Evolutionary conservation across 1,284 basidiomycete genomes (phyloP).

Genomic region (Boletus semigastroideus): DNA sequence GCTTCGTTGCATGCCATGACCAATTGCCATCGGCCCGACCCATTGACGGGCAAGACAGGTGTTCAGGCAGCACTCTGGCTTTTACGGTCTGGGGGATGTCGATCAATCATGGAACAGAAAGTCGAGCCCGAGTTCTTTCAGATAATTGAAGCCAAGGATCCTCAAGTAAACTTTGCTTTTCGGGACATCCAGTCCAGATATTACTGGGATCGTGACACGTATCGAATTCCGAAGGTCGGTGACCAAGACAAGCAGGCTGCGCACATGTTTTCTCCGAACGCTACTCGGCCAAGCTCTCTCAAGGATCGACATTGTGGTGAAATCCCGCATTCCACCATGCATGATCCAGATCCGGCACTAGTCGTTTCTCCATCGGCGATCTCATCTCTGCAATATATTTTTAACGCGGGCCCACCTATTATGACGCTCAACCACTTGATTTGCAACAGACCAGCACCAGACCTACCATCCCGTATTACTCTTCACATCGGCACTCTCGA

Average conservation of each 20-base stretch:
- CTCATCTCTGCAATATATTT: too few species aligned
- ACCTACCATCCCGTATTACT: not conserved
- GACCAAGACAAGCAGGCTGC: not conserved
- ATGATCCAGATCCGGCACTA: too few species aligned
- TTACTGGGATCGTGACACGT: not conserved
- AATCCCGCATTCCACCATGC: not conserved
- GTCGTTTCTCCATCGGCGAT: too few species aligned
- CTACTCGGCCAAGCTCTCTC: not conserved
- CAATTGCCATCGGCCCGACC: slow-evolving; percentile 39
- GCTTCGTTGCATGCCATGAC: slow-evolving; percentile 44
- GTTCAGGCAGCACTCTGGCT: slow-evolving; percentile 41
- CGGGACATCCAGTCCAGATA: not conserved
- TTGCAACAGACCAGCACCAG: not conserved
- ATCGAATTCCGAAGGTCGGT: not conserved
- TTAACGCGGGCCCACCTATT: not conserved
- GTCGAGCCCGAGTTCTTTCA: too few species aligned
- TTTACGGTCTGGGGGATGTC: slow-evolving; percentile 13
- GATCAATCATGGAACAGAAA: slow-evolving; percentile 39
- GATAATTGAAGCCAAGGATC: not conserved
- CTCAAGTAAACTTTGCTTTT: not conserved
- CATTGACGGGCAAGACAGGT: slow-evolving; percentile 43
- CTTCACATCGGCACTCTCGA: too few species aligned
- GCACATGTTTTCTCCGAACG: not conserved
- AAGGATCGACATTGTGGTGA: not conserved
- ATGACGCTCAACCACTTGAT: not conserved